Percentiles rank a stretch among this genome's conserved stretches.
phyloP scores from a whole-genome alignment of 1,139 yeast species.

The Lodderomyces theae region DNA sequence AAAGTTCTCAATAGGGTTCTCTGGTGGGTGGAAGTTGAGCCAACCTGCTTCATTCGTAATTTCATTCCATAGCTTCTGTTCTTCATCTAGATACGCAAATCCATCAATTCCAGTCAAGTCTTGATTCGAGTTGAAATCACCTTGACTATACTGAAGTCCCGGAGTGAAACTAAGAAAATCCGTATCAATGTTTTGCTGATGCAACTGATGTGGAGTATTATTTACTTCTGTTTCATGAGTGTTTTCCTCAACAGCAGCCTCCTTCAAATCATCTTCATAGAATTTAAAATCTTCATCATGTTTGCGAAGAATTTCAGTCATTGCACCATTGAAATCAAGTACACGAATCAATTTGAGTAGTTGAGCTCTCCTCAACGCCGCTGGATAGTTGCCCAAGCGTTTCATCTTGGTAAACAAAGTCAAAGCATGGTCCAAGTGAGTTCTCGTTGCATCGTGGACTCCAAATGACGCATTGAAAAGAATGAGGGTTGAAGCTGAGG shows the following conservation, averaged over 20 bases:
- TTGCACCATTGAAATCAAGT: constrained; percentile 65
- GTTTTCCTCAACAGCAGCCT: constrained; percentile 2
- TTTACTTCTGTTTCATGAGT: constrained; percentile 5
- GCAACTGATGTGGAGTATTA: constrained; percentile 9
- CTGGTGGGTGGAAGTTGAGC: constrained; percentile 32
- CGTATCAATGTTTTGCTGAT: constrained; percentile 16
- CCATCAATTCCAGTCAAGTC: constrained; percentile 47
- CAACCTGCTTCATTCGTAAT: constrained; percentile 74
- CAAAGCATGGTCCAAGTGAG: constrained; percentile 72
- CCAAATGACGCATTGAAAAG: constrained; percentile 82
- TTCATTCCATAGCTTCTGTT: constrained; percentile 71
- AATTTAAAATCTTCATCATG: constrained; percentile 49
- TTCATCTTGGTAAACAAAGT: constrained; percentile 71
- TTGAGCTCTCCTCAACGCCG: constrained; percentile 72
- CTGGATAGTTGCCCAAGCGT: constrained; percentile 73
- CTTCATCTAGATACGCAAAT: constrained; percentile 45
- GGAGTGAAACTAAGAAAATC: constrained; percentile 22
- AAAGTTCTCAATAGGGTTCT: too few relatives aligned
- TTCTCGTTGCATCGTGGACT: constrained; percentile 71
- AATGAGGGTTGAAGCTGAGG: constrained; percentile 75
- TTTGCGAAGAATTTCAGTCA: constrained; percentile 53
- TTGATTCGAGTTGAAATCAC: constrained; percentile 32
- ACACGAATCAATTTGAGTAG: constrained; percentile 61
- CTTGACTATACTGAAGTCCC: constrained; percentile 7
- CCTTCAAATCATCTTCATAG: constrained; percentile 3